phyloP scores from a whole-genome alignment of 169 alveolate species.

The Besnoitia besnoiti region DNA sequence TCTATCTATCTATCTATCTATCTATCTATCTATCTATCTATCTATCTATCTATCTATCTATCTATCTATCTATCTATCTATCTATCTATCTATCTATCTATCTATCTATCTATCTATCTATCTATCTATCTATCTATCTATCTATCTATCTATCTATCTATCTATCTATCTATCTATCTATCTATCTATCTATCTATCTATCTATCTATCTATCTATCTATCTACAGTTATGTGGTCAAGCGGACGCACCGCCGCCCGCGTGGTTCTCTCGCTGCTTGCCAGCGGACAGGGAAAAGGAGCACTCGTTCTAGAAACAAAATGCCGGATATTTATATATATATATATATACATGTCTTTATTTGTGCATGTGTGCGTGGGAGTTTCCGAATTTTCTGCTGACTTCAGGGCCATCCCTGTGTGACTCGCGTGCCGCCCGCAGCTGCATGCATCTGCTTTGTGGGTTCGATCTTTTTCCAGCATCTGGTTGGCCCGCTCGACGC shows the following conservation, averaged over 20 bases:
- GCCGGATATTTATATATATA: no score
- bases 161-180: neutral
- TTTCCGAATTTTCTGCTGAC: neutral
- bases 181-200: neutral
- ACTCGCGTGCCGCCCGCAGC: neutral
- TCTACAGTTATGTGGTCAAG: neutral
- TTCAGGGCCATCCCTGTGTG: no score
- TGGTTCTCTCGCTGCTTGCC: no score
- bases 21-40: no score
- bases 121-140: neutral
- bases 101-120: neutral
- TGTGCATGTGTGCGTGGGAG: no score
- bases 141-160: neutral
- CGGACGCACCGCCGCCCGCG: no score
- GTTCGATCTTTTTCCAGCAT: slow-evolving; percentile 12
- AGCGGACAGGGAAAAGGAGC: no score
- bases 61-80: no score
- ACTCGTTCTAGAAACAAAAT: no score
- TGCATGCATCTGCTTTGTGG: neutral
- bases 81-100: neutral
- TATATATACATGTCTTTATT: no score
- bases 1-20: no score
- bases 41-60: no score
- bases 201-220: neutral
- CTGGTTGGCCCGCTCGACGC: slow-evolving; percentile 57